Percentiles rank a stretch among this genome's conserved stretches.
Conservation (phyloP, 2,329 filamentous ascomycete species). For the Scedosporium dehoogii region DNA sequence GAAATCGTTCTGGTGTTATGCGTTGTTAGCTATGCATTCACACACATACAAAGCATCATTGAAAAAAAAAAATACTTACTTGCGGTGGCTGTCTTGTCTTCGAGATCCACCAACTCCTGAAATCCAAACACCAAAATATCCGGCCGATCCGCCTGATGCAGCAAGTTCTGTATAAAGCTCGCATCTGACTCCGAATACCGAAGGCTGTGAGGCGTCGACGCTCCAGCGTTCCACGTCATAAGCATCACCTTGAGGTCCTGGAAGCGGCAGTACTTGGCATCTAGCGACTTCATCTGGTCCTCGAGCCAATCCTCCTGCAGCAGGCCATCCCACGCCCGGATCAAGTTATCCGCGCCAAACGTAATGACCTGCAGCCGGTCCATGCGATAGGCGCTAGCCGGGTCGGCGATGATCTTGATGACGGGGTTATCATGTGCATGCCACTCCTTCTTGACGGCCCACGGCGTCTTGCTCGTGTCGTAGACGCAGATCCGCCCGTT, state of each 20-base stretch:
- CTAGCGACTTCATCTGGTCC: constrained; percentile 72
- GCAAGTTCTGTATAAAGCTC: constrained; percentile 69
- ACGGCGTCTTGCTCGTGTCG: constrained; percentile 72
- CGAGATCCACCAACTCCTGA: constrained; percentile 94
- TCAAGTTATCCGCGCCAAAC: constrained; percentile 74
- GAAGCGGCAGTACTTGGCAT: constrained; percentile 77
- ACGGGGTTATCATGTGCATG: constrained; percentile 79
- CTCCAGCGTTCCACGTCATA: constrained; percentile 95
- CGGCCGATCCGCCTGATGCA: constrained; percentile 66
- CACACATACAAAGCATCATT: not conserved
- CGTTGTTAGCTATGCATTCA: constrained; percentile 17
- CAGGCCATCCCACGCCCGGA: constrained; percentile 86
- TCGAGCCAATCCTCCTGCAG: constrained; percentile 94
- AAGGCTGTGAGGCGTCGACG: constrained; percentile 80
- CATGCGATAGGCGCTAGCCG: constrained; percentile 73
- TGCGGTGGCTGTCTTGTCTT: constrained; percentile 96
- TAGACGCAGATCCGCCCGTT: constrained; percentile 92
- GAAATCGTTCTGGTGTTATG: constrained; percentile 55
- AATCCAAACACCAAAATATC: constrained; percentile 95
- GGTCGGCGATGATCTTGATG: constrained; percentile 65
- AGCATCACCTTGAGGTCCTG: constrained; percentile 70
- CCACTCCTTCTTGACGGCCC: constrained; percentile 92
- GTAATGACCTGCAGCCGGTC: constrained; percentile 79
- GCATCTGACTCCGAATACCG: constrained; percentile 60
- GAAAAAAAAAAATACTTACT: constrained; percentile 37